Percentiles rank a stretch among this genome's conserved stretches.
These are phyloP conservation scores for Novakomyces olei DNA, from an alignment of 805 yeast species.

Conservation along the genomic window DNA sequence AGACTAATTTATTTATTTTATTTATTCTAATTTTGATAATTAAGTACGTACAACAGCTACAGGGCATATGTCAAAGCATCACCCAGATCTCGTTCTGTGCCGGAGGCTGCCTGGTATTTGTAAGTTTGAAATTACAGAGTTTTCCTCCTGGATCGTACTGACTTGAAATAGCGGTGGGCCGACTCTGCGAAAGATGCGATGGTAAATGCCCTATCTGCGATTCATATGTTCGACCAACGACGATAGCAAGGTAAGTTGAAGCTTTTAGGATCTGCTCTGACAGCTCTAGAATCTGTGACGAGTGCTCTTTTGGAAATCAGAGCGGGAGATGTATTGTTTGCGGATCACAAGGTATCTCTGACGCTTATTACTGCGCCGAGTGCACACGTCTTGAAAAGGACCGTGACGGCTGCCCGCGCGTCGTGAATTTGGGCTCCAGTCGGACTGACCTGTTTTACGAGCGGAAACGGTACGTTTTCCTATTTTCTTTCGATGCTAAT, in stretches of 20 bases:
- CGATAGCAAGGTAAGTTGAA: no score
- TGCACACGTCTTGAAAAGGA: slow-evolving; percentile 62
- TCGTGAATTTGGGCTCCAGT: slow-evolving; percentile 59
- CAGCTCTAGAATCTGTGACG: slow-evolving; percentile 62
- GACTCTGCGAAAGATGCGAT: slow-evolving; percentile 65
- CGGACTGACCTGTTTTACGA: slow-evolving; percentile 45
- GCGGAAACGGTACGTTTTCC: slow-evolving; percentile 4
- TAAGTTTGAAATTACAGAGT: neutral
- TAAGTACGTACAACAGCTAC: no score
- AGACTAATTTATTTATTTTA: no score
- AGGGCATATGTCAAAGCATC: no score
- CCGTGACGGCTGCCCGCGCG: slow-evolving; percentile 81
- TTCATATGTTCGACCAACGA: slow-evolving; percentile 44
- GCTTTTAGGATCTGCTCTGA: no score
- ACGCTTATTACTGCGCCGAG: slow-evolving; percentile 68
- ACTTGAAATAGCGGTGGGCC: slow-evolving; percentile 4
- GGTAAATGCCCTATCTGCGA: slow-evolving; percentile 85
- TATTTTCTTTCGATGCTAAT: no score
- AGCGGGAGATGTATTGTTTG: slow-evolving; percentile 59
- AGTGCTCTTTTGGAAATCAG: slow-evolving; percentile 54
- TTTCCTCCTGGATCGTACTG: neutral
- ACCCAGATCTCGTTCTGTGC: slow-evolving; percentile 64
- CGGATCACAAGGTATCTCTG: slow-evolving; percentile 36
- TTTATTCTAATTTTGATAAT: no score
- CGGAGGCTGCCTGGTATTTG: slow-evolving; percentile 60